These are phyloP conservation scores for Arthrobotrys pseudoclavata DNA, from an alignment of 2,329 filamentous ascomycete genomes.

Conservation along the genomic window DNA sequence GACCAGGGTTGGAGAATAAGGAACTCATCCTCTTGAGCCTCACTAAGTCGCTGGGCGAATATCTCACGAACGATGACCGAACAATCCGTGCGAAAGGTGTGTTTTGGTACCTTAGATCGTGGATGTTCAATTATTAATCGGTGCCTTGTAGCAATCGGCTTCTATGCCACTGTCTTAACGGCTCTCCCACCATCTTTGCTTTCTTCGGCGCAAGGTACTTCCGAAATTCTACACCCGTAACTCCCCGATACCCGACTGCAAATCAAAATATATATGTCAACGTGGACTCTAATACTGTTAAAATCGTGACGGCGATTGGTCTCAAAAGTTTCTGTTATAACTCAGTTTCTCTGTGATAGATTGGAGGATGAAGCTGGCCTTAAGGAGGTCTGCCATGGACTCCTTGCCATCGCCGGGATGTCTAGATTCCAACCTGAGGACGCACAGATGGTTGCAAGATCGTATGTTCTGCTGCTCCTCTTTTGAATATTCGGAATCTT, in stretches of 20 bases:
- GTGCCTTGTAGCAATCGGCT: constrained; percentile 50
- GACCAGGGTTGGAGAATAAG: constrained; percentile 72
- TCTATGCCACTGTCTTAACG: constrained; percentile 55
- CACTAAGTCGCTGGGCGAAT: constrained; percentile 76
- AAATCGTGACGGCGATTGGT: constrained; percentile 29
- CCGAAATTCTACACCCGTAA: constrained; percentile 65
- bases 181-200: constrained; percentile 48
- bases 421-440: constrained; percentile 74
- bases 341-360: constrained; percentile 75
- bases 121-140: constrained; percentile 7
- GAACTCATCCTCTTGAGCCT: constrained; percentile 74
- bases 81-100: constrained; percentile 73
- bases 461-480: constrained; percentile 52
- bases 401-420: constrained; percentile 73
- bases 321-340: constrained; percentile 73
- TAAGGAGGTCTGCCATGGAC: constrained; percentile 72
- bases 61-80: constrained; percentile 76
- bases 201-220: constrained; percentile 65
- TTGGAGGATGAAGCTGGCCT: constrained; percentile 71
- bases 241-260: constrained; percentile 27
- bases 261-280: constrained; percentile 35
- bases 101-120: background rate
- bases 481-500: background rate
- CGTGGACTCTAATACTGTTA: constrained; percentile 44
- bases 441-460: constrained; percentile 67